Base-by-base conservation (phyloP, 257 asterid genomes). In the Solanum bulbocastanum region DNA sequence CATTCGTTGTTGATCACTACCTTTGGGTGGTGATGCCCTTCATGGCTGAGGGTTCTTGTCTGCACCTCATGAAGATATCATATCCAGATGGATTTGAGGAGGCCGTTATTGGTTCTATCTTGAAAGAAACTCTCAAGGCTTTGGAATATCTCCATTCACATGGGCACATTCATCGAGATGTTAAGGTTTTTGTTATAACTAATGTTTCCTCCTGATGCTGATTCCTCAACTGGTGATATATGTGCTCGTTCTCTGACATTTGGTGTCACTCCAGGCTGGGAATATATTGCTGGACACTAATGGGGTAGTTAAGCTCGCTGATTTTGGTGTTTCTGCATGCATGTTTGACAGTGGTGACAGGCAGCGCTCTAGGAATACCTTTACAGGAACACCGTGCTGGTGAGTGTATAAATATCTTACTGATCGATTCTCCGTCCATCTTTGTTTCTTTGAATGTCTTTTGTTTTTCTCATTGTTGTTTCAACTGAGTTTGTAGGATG, bases 381-480 rank as follows among this genome's bases (percentile, higher is more conserved):
- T 97, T 88, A 98, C 96, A 39, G 99, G 99, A 91, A 97, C 99
- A 91, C 99, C 99, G 73, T 97, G 99, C 96, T 97, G 99, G 99
- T 97, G 90, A 33, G 87, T n/a, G 36, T 68, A 81, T 10, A 86
- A 76, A 73, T 88, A 46, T 56, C 83, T 49, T 56, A 86, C 58
- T 71, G 30, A 71, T 76, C 10, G 42, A 52, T 49, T 49, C 68
- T 66, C 86, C 36, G n/a, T 35, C 87, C 35, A n/a, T 86, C n/a
- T 84, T 60, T 49, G 81, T 78, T 66, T 83, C 32, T 37, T 23
- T 81, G 69, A 9, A 30, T 81, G 52, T 49, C 7, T 30, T 74
- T 32, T 73, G 58, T 71, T 42, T 68, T 56, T 88, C 87, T 83
- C 46, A 52, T 85, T 87, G 25, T 86, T 86, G 76, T 90, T 86